Percentiles rank a stretch among this genome's conserved stretches.
Evolutionary conservation across 2,329 filamentous ascomycete genomes (phyloP).

Genomic region (Claviceps sp.): DNA sequence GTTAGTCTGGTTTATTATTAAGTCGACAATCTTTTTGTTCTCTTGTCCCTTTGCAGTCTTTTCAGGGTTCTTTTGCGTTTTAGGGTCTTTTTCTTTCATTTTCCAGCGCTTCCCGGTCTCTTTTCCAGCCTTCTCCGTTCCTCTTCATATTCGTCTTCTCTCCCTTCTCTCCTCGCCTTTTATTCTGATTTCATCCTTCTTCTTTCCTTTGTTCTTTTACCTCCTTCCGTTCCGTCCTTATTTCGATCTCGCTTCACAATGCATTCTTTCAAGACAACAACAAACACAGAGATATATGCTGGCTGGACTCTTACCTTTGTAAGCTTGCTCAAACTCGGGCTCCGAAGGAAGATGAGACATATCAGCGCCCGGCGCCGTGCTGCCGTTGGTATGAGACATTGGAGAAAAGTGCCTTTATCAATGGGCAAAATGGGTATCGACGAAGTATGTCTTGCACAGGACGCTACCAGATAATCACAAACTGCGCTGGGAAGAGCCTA

Average conservation of each 20-base stretch:
- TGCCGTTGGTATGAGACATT: constrained; percentile 3
- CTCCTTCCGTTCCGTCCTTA: not conserved
- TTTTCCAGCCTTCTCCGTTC: no score
- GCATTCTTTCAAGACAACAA: not conserved
- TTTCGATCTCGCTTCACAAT: no score
- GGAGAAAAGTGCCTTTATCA: not conserved
- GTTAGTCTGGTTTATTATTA: not conserved
- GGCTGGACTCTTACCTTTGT: constrained; percentile 51
- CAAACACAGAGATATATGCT: not conserved
- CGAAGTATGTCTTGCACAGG: no score
- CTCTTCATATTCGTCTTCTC: no score
- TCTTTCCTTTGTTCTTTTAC: not conserved
- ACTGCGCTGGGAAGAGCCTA: not conserved
- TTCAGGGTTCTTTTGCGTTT: no score
- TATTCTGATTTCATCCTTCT: not conserved
- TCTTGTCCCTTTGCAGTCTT: no score
- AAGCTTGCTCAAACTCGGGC: constrained; percentile 98
- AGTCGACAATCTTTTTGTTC: no score
- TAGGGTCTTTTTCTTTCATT: no score
- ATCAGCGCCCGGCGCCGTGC: constrained; percentile 13
- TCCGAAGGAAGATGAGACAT: constrained; percentile 81
- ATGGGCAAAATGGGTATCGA: not conserved
- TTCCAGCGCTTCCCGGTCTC: no score
- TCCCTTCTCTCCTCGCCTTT: not conserved
- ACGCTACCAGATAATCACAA: not conserved